Evolutionary conservation across 805 yeast genomes (phyloP).

Genomic region (Candida wancherniae): DNA sequence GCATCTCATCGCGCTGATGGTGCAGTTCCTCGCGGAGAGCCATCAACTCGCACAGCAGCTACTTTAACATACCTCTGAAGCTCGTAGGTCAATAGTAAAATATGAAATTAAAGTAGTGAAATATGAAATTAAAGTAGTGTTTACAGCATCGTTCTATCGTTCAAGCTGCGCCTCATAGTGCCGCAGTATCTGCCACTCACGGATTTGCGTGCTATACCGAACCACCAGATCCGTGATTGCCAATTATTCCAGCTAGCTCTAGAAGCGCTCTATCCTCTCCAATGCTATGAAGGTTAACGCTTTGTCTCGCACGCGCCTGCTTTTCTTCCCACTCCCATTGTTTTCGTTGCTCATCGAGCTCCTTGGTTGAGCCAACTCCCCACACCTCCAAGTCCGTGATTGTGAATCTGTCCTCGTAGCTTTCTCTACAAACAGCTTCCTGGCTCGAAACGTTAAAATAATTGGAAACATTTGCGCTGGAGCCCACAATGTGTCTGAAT

Average conservation of each 20-base stretch:
- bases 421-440: conserved; percentile 12
- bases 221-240: conserved; percentile 45
- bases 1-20: too few species aligned
- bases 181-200: too few species aligned
- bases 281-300: conserved; percentile 57
- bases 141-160: too few species aligned
- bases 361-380: conserved; percentile 84
- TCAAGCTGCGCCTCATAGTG: too few species aligned
- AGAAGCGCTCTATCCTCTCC: conserved; percentile 82
- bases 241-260: conserved; percentile 73
- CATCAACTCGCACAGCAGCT: too few species aligned
- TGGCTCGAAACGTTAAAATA: conserved; percentile 27
- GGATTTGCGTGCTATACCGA: too few species aligned
- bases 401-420: conserved; percentile 64
- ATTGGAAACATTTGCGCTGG: conserved; percentile 15
- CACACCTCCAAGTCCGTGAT: conserved; percentile 81
- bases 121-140: too few species aligned
- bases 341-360: conserved; percentile 67
- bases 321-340: conserved; percentile 90
- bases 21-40: too few species aligned
- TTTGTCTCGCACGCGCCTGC: conserved; percentile 75
- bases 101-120: too few species aligned
- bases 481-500: conserved; percentile 61
- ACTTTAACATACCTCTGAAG: too few species aligned
- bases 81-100: too few species aligned